These are phyloP conservation scores for Piromyces finnis DNA, from an alignment of 192 early-diverging fungal species.

Conservation along the genomic window DNA sequence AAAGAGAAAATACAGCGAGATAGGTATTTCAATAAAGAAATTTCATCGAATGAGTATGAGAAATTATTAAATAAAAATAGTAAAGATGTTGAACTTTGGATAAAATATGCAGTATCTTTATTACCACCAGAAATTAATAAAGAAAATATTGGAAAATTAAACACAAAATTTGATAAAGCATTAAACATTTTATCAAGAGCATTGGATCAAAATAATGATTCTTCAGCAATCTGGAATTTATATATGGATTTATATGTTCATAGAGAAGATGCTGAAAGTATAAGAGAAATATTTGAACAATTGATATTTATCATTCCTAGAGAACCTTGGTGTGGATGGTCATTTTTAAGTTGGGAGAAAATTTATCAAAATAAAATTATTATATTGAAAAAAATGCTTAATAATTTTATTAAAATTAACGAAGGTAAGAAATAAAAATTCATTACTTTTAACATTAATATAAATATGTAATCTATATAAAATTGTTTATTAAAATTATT, in stretches of 20 bases:
- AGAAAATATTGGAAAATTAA: neutral
- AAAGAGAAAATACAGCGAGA: neutral
- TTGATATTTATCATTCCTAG: neutral
- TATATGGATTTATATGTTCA: neutral
- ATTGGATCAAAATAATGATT: neutral
- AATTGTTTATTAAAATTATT: no score
- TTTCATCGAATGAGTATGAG: neutral
- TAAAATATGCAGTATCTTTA: neutral
- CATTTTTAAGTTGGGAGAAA: neutral
- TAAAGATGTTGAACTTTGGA: neutral
- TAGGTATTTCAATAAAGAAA: neutral
- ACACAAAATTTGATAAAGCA: neutral
- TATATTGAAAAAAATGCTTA: neutral
- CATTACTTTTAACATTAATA: no score
- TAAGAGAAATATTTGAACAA: neutral
- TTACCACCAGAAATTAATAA: neutral
- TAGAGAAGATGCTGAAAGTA: neutral
- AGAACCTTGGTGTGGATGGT: neutral
- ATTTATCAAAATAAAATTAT: neutral
- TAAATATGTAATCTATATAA: no score
- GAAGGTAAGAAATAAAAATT: no score
- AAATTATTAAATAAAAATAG: neutral
- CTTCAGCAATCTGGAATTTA: neutral
- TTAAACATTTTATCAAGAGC: neutral
- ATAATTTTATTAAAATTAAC: neutral